Evolutionary conservation across 2,329 filamentous ascomycete genomes (phyloP).

Genomic region (Neocatenulostroma microsporum): DNA sequence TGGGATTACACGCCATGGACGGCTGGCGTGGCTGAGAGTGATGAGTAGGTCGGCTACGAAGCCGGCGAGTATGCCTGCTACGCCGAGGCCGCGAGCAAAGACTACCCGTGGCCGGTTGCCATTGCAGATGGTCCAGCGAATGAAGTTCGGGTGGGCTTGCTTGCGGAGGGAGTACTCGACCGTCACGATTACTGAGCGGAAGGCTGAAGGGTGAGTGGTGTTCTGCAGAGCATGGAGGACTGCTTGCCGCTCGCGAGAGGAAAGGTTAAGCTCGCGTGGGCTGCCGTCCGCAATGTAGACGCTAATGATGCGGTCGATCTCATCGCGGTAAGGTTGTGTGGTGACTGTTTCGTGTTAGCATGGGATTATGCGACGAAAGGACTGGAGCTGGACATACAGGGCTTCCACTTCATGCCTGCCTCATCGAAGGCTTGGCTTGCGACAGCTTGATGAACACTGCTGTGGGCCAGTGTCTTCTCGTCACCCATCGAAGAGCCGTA

Average conservation of each 20-base stretch:
- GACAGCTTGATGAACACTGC: slow-evolving; percentile 27
- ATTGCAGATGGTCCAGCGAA: slow-evolving; percentile 76
- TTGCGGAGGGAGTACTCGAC: slow-evolving; percentile 63
- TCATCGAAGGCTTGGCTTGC: slow-evolving; percentile 55
- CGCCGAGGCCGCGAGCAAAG: slow-evolving; percentile 62
- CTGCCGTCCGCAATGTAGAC: slow-evolving; percentile 64
- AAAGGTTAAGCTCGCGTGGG: slow-evolving; percentile 66
- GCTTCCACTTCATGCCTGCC: slow-evolving; percentile 57
- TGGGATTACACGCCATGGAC: slow-evolving; percentile 62
- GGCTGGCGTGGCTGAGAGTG: slow-evolving; percentile 54
- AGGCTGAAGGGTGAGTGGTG: slow-evolving; percentile 70
- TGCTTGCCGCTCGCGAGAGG: slow-evolving; percentile 53
- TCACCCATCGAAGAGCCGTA: slow-evolving; percentile 25
- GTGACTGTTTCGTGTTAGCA: slow-evolving; percentile 48
- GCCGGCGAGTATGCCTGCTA: slow-evolving; percentile 50
- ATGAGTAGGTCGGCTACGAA: slow-evolving; percentile 54
- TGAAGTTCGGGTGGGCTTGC: slow-evolving; percentile 76
- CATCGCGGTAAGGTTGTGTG: slow-evolving; percentile 68
- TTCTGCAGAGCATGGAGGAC: slow-evolving; percentile 61
- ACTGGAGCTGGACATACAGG: slow-evolving; percentile 59
- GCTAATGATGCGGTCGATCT: slow-evolving; percentile 64
- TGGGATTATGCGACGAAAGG: no score
- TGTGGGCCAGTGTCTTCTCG: slow-evolving; percentile 23
- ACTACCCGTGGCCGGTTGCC: slow-evolving; percentile 65
- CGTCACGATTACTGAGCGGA: slow-evolving; percentile 51